Base-by-base conservation (phyloP, 352 stramenopile species). In the Pythium phragmiticola region DNA sequence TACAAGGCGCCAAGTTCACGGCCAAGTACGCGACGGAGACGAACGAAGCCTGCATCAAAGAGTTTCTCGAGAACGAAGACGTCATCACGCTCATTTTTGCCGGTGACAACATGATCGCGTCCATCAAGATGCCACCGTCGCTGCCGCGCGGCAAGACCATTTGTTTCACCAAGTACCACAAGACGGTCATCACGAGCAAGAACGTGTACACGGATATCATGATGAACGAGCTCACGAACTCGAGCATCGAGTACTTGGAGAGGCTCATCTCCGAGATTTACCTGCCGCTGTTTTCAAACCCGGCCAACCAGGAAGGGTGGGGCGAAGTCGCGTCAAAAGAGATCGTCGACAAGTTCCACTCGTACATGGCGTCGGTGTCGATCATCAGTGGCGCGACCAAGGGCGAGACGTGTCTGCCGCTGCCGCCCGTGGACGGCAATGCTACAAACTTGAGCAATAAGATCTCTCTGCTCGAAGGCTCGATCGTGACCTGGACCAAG, bases 401-500 rank as follows among this genome's bases (percentile, higher is more conserved):
- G 63, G 97, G 96, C n/a, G 92, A 99, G 70, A 99, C 96, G 51
- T 97, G 94, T 65, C 78, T 99, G 46, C 96, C 97, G 0, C 81
- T 99, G 64, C 97, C 97, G 11, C 94, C 94, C 0, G 81, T 97
- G 2, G 89, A 98, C 21, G 84, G 82, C 12, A 90, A 95, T 37
- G 80, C 84, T 0, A 82, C 77, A 8, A 90, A 88, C 43, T 26
- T 90, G 48, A 90, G 84, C 65, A 98, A 95, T 69, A 95, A 97
- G 37, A 98, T 99, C 61, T 98, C 95, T 13, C 73, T 99, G n/a
- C 78, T 99, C 0, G 97, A 99, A 76, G 90, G 94, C 5, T 97
- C 96, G 41, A 98, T 99, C 59, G 96, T 99, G 51, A 99, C 96
- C 1, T 99, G 97, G 97, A 99, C 96, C 36, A 99, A 99, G 72